Evolutionary conservation across 257 asterid genomes (phyloP).

Genomic region (Forsythia viridissima): DNA sequence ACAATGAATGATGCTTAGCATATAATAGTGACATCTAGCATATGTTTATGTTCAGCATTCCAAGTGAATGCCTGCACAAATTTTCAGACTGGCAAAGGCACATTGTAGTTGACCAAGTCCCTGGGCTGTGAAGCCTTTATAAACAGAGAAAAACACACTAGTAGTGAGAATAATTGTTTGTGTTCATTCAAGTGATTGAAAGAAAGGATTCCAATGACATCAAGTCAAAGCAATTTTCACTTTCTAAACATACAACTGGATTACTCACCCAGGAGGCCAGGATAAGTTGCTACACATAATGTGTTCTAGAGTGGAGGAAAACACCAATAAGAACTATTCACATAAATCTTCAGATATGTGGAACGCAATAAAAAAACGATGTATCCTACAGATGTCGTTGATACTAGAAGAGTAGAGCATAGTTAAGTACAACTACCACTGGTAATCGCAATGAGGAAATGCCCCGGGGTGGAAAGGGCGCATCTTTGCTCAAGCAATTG

Average conservation of each 20-base stretch:
- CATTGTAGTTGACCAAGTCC: neutral
- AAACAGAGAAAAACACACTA: neutral
- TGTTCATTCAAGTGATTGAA: neutral
- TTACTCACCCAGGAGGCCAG: neutral
- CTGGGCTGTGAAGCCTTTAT: conserved; percentile 1
- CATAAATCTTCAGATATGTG: neutral
- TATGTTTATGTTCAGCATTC: neutral
- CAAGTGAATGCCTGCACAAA: conserved; percentile 4
- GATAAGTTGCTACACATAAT: neutral
- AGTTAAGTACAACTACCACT: conserved; percentile 83
- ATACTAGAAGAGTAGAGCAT: conserved; percentile 25
- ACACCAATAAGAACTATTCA: neutral
- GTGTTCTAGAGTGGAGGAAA: neutral
- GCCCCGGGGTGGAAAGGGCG: conserved; percentile 70
- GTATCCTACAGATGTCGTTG: neutral
- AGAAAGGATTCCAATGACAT: conserved; percentile 12
- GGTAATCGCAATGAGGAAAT: conserved; percentile 79
- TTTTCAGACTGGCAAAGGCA: conserved; percentile 6
- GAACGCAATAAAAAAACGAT: neutral
- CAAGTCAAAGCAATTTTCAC: conserved; percentile 9
- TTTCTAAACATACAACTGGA: neutral
- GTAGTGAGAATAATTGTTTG: neutral
- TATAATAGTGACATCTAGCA: conserved; percentile 16
- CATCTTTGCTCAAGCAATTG: conserved; percentile 58
- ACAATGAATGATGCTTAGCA: conserved; percentile 11